Evolutionary conservation across 2,329 filamentous ascomycete species (phyloP).

Genomic region (Immersiporthe knoxdaviesiana): DNA sequence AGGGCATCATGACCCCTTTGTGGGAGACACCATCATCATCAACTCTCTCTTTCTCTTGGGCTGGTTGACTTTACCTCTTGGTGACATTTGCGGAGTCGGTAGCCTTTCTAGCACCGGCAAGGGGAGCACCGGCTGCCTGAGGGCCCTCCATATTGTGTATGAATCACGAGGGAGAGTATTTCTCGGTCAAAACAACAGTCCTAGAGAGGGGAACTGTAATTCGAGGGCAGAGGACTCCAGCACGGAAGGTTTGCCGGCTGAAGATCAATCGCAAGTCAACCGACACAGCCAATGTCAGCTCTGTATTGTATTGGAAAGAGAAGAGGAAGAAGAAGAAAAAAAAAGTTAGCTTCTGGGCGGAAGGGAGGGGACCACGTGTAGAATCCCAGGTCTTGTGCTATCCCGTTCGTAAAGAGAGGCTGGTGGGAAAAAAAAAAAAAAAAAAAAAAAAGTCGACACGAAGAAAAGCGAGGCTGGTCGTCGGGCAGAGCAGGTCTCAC

Average conservation of each 20-base stretch:
- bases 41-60: not conserved
- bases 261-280: not conserved
- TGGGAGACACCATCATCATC: not conserved
- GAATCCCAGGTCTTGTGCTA: slow-evolving; percentile 9
- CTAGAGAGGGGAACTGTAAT: not conserved
- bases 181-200: not conserved
- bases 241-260: not conserved
- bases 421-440: slow-evolving; percentile 2
- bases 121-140: slow-evolving; percentile 64
- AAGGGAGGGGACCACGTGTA: not conserved
- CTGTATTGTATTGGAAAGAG: not conserved
- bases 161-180: not conserved
- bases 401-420: slow-evolving; percentile 2
- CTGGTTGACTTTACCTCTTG: slow-evolving; percentile 64
- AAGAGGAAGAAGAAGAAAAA: not conserved
- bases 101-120: slow-evolving; percentile 58
- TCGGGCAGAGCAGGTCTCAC: not conserved
- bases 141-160: slow-evolving; percentile 57
- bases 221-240: not conserved
- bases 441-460: not conserved
- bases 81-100: slow-evolving; percentile 72
- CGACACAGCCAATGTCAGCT: not conserved
- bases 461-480: not conserved
- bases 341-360: slow-evolving; percentile 13
- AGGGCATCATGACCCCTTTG: not conserved